Evolutionary conservation across 2,329 filamentous ascomycete species (phyloP).

Genomic region (Ilyonectria mors-panacis): DNA sequence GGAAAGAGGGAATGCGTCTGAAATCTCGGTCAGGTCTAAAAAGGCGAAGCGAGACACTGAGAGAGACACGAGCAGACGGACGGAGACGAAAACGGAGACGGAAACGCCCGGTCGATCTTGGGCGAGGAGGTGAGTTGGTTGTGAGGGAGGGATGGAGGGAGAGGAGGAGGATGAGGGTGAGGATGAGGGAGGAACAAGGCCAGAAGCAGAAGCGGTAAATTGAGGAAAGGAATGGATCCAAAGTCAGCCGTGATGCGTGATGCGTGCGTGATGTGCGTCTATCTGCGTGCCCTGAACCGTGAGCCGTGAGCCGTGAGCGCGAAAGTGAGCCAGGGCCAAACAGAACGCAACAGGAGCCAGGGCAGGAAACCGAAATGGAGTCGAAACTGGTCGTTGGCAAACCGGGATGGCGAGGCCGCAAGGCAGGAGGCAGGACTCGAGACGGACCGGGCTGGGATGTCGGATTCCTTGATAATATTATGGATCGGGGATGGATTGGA

Average conservation of each 20-base stretch:
- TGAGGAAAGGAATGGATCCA: constrained; percentile 6
- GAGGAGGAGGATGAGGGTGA: neutral
- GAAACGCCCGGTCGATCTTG: neutral
- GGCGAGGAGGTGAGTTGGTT: neutral
- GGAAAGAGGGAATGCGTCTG: constrained; percentile 10
- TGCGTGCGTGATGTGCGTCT: neutral
- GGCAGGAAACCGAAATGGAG: constrained; percentile 19
- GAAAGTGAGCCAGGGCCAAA: constrained; percentile 29
- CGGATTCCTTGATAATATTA: constrained; percentile 24
- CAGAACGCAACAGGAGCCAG: constrained; percentile 11
- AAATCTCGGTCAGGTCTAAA: constrained; percentile 11
- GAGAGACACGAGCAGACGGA: constrained; percentile 3
- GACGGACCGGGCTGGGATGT: constrained; percentile 22
- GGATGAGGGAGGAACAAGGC: neutral
- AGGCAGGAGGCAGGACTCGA: constrained; percentile 9
- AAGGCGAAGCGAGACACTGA: constrained; percentile 6
- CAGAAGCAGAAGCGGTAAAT: neutral
- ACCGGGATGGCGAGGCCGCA: constrained; percentile 7
- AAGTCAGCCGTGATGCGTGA: constrained; percentile 7
- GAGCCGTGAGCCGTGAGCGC: constrained; percentile 17
- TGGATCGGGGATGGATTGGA: neutral
- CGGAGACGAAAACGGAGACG: neutral
- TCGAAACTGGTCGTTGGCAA: neutral
- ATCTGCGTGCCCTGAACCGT: neutral
- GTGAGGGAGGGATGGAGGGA: neutral